Base-by-base conservation (phyloP, 1,139 yeast species). In the Nakaseomyces kungkrabaensis region DNA sequence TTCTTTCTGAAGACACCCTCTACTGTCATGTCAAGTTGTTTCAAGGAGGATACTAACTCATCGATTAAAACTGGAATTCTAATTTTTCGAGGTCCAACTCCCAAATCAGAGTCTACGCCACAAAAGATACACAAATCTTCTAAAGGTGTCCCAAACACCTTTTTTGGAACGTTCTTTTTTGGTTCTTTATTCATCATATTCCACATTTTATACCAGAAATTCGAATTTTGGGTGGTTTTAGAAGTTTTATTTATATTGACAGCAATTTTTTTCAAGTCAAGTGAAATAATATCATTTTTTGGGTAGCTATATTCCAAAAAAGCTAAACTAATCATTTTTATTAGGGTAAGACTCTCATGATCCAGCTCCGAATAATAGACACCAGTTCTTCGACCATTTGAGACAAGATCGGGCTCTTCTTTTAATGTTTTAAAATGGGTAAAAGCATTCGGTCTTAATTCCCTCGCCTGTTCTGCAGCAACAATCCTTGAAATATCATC, bases 401-500 rank as follows among this genome's bases (percentile, higher is more conserved):
- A 51, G 11, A 53, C 48, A 22, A 59, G 61, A 44, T 62, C 63
- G 33, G 62, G 65, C n/a, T 54, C 55, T 32, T 63, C 67, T 52
- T 64, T 61, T 29, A 65, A 47, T 42, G 60, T 64, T 42, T 64
- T 65, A 48, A 64, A 64, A 53, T 66, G 65, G 1, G 67, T 59
- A 43, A 66, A 66, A 3, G 68, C 68, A 49, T 63, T 62, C 3
- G 65, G 66, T 52, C 96, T 77, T 61, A 87, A 84, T 56, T 88
- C 96, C 55, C 97, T 75, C 0, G 97, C 96, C 67, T 90, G 97
- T 61, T 92, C 97, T 5, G 96, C 95, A 3, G 97, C 96, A 10
- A 92, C 97, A 62, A 92, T 90, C 57, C 97, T 76, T 5, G 97
- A 96, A 58, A 92, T 92, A 68, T 92, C 99, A 67, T 92, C 98